Evolutionary conservation across 306 rosid species (phyloP).

Genomic region (Malus asiatica): DNA sequence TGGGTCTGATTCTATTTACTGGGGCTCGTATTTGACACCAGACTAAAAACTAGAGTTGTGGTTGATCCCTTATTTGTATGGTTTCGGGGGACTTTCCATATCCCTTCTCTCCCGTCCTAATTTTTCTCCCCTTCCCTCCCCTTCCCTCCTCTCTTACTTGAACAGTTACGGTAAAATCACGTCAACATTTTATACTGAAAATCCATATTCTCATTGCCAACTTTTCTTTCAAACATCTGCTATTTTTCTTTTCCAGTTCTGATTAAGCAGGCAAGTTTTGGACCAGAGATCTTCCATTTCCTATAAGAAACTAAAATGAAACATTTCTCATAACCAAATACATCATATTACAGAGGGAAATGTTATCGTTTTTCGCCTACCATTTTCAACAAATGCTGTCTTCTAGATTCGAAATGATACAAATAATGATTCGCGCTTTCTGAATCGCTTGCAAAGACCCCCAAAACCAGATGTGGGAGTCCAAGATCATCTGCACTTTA

Average conservation of each 20-base stretch:
- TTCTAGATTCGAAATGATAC: slow-evolving; percentile 7
- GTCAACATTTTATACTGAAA: too few species aligned
- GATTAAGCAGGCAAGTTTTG: background rate
- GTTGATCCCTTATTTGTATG: too few species aligned
- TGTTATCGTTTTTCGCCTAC: slow-evolving; percentile 7
- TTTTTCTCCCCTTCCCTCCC: too few species aligned
- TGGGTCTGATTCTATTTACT: background rate
- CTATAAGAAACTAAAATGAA: slow-evolving; percentile 4
- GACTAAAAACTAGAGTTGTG: too few species aligned
- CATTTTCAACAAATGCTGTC: slow-evolving; percentile 8
- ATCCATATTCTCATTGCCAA: background rate
- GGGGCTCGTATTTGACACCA: background rate
- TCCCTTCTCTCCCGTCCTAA: too few species aligned
- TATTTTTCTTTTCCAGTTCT: background rate
- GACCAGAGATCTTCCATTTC: background rate
- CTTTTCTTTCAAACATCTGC: background rate
- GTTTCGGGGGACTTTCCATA: too few species aligned
- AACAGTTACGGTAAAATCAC: too few species aligned
- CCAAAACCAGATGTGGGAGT: slow-evolving; percentile 9
- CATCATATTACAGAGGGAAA: slow-evolving; percentile 24
- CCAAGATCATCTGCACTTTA: slow-evolving; percentile 23
- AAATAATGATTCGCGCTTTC: slow-evolving; percentile 19
- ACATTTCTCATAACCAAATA: slow-evolving; percentile 11
- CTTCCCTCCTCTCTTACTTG: too few species aligned
- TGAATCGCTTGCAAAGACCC: background rate